Percentiles rank a stretch among this genome's conserved stretches.
phyloP scores from a whole-genome alignment of 192 early-diverging fungal genomes.

The Coemansia sp. region DNA sequence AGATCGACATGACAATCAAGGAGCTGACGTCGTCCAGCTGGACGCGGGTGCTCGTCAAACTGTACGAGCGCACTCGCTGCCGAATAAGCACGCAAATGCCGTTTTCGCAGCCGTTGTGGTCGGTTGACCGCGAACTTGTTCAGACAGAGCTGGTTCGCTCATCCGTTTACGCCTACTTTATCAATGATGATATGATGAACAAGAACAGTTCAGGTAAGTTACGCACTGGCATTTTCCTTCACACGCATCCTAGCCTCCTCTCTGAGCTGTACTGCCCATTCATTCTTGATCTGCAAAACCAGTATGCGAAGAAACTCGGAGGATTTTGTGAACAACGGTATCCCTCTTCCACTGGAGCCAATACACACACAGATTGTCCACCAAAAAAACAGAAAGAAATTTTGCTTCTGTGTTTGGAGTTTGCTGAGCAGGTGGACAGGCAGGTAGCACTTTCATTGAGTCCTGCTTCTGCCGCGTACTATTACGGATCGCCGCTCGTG shows the following conservation, averaged over 20 bases:
- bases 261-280: too few species aligned
- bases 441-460: not conserved
- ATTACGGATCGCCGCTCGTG: slow-evolving; percentile 17
- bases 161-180: slow-evolving; percentile 50
- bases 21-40: slow-evolving; percentile 41
- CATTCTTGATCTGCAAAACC: too few species aligned
- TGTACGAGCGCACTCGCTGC: slow-evolving; percentile 47
- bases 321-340: not conserved
- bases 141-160: slow-evolving; percentile 33
- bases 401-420: not conserved
- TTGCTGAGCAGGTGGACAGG: not conserved
- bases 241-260: not conserved
- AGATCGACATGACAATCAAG: slow-evolving; percentile 45
- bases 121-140: slow-evolving; percentile 35
- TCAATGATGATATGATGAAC: slow-evolving; percentile 31
- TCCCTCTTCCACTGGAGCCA: not conserved
- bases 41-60: slow-evolving; percentile 32
- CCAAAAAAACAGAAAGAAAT: not conserved
- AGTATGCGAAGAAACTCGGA: too few species aligned
- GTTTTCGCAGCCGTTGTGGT: slow-evolving; percentile 39
- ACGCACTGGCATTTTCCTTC: not conserved
- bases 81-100: slow-evolving; percentile 18
- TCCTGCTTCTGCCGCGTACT: not conserved
- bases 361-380: not conserved
- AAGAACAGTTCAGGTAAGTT: slow-evolving; percentile 25